These are phyloP conservation scores for Morella rubra DNA, from an alignment of 306 rosid genomes.

Conservation along the genomic window DNA sequence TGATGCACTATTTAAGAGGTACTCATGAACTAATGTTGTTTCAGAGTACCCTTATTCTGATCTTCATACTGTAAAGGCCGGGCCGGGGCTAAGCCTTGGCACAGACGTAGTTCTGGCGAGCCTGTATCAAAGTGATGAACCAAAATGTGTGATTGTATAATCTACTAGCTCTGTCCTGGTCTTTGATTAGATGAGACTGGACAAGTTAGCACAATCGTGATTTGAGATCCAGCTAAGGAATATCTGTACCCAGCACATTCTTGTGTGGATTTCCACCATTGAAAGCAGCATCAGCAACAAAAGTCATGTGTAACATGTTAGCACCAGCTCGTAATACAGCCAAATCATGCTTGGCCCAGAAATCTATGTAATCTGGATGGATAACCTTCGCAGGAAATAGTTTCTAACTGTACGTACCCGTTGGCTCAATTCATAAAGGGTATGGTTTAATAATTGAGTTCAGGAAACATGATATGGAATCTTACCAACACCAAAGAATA, in stretches of 20 bases:
- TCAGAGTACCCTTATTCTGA: too few relatives aligned
- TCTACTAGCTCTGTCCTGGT: not conserved
- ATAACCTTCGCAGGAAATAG: constrained; percentile 16
- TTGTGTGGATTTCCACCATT: constrained; percentile 26
- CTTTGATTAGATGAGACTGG: not conserved
- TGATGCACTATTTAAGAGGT: too few relatives aligned
- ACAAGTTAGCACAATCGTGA: constrained; percentile 23
- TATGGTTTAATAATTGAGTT: too few relatives aligned
- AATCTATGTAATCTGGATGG: constrained; percentile 26
- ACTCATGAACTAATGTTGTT: too few relatives aligned
- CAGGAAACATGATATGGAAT: not conserved
- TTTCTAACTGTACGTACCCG: too few relatives aligned
- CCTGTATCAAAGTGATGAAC: too few relatives aligned
- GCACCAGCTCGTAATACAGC: constrained; percentile 32
- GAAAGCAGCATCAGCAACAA: constrained; percentile 29
- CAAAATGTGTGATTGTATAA: not conserved
- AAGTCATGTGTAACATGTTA: constrained; percentile 18
- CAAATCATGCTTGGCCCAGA: constrained; percentile 45
- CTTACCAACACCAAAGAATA: not conserved
- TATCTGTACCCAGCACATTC: constrained; percentile 32
- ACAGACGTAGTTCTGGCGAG: too few relatives aligned
- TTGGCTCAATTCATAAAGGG: too few relatives aligned
- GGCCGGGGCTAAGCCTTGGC: too few relatives aligned
- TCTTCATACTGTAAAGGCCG: too few relatives aligned
- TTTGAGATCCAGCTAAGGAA: constrained; percentile 54